Base-by-base conservation (phyloP, 2,329 filamentous ascomycete genomes). In the Cladosporium phlei region DNA sequence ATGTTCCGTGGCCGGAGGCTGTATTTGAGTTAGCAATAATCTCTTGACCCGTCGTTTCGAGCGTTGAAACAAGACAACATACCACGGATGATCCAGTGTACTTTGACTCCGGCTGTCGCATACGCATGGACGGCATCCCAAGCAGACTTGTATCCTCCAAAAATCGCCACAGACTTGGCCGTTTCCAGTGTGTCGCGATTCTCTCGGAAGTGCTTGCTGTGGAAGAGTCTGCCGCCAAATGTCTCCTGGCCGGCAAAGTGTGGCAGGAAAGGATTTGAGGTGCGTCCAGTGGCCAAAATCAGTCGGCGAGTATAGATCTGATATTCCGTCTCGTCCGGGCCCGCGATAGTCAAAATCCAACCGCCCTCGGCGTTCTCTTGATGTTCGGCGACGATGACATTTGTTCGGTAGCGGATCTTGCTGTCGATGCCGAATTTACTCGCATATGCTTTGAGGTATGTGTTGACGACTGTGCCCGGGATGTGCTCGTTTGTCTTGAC, bases 101-200 rank as follows among this genome's bases (percentile, higher is more conserved):
- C 42, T 8, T 55, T 55, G 33, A 75, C 70, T 2, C 77, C 78
- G 1, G 71, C 63, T 0, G 70, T 69, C 3, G 76, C 78, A 43
- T 76, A 78, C 2, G 75, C 69, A 56, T 82, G 83, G 0, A 77
- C 78, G 2, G 76, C 75, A 58, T 85, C 82, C 70, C 75, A 83
- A 2, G 77, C 78, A 1, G 77, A 82, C 56, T 85, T 86, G 12
- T 72, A 76, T 2, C 70, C 78, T 2, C 82, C 83, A 3, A 85
- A 68, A 2, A 86, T 70, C 0, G 75, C 74, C 4, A 73, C 70
- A 2, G 63, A 63, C 19, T 69, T 66, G 5, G 55, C 69, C 38
- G 52, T 63, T 24, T 35, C 30, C 24, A 60, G 66, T 48, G 43
- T 67, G 5, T 61, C 46, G n/a, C 66, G 64, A 45, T 71, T 58